Evolutionary conservation across 2,329 filamentous ascomycete species (phyloP), one percentile per base, ranked within the genome.

Genomic region (Stenocarpella maydis): DNA sequence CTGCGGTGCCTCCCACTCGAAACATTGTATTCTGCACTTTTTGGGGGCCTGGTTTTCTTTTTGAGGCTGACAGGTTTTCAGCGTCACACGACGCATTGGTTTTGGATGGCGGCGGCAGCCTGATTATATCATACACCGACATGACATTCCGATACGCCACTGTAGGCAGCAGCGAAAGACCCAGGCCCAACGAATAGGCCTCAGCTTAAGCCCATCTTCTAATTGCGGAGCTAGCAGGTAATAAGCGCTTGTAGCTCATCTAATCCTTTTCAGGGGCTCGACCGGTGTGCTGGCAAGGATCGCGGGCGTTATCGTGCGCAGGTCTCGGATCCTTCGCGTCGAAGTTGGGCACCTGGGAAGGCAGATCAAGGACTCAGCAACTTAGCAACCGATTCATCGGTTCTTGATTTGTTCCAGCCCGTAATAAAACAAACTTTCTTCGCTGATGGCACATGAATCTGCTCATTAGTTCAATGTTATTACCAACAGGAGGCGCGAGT

Each of bases 251-350:
- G 43, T 19, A 14, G 47, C 34, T 53, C 61, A 34, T 55, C 65
- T 67, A 58, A 50, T 58, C 52, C 34, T 37, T 3, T 67, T 47
- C 21, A 58, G 52, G 41, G 39, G 19, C 31, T 31, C 50, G 26
- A 5, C 14, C 28, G 15, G 4, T 15, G n/a, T 2, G 28, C 43
- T 37, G 58, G 43, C 58, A 63, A 61, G 58, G 58, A 37, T 63
- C 6, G 7, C 10, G n/a, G 43, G 58, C 26, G 10, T 26, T 47
- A 21, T 47, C 28, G n/a, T 63, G 58, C 28, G 58, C 58, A 63
- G 58, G 49, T 63, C 58, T 49, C 43, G 58, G 58, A 63, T 63
- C 58, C 58, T 63, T 63, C 58, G 41, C 43, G 12, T 43, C 54
- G 41, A 17, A 58, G 21, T 9, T 58, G 28, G 8, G 28, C 49